These are phyloP conservation scores for Liquidambar formosana DNA, from an alignment of 164 flowering plant species.

Conservation along the genomic window DNA sequence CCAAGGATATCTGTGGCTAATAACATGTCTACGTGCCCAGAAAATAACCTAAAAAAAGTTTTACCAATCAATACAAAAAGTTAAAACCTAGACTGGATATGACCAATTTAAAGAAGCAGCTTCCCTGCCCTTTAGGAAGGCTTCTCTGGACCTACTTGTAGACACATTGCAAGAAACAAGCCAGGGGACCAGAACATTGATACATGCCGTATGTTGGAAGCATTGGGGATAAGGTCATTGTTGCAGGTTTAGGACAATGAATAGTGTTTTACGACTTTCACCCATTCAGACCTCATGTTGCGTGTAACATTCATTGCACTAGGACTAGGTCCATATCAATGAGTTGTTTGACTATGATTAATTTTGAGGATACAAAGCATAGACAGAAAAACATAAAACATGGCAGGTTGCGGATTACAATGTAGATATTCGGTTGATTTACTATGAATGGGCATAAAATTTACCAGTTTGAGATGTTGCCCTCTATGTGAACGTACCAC, in stretches of 20 bases:
- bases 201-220: conserved; percentile 20
- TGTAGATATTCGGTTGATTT: not conserved
- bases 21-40: too few species aligned
- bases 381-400: too few species aligned
- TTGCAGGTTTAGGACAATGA: not conserved
- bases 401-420: too few species aligned
- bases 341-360: conserved; percentile 7
- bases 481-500: not conserved
- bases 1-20: too few species aligned
- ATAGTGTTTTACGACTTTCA: conserved; percentile 1
- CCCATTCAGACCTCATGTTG: not conserved
- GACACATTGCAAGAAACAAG: not conserved
- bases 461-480: not conserved
- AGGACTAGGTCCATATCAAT: conserved; percentile 19
- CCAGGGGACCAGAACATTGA: conserved; percentile 5
- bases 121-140: too few species aligned
- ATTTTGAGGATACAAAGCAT: not conserved
- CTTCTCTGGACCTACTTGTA: not conserved
- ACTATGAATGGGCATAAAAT: not conserved
- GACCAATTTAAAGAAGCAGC: too few species aligned
- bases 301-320: conserved; percentile 1
- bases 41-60: too few species aligned
- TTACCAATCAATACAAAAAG: too few species aligned
- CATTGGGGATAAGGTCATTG: conserved; percentile 8
- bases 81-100: too few species aligned